Evolutionary conservation across 805 yeast species (phyloP).

Genomic region (Scheffersomyces spartinae): DNA sequence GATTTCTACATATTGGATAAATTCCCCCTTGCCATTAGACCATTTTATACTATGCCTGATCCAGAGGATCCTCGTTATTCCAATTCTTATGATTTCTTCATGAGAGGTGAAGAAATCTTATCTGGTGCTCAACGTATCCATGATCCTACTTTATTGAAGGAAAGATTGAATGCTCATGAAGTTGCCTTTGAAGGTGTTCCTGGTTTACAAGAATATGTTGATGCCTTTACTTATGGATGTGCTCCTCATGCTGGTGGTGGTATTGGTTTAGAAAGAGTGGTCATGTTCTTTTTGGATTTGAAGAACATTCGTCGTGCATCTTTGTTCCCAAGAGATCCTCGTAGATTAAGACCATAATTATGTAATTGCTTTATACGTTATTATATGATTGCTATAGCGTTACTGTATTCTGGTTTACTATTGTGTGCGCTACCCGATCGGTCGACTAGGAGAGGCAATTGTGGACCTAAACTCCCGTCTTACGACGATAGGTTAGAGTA

Average conservation of each 20-base stretch:
- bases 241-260: conserved; percentile 99
- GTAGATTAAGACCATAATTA: conserved; percentile 70
- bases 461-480: too few relatives aligned
- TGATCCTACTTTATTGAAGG: conserved; percentile 70
- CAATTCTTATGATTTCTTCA: conserved; percentile 97
- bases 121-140: conserved; percentile 99
- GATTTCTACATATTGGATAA: conserved; percentile 97
- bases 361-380: too few relatives aligned
- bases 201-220: conserved; percentile 84
- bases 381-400: too few relatives aligned
- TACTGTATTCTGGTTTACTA: too few relatives aligned
- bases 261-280: conserved; percentile 96
- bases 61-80: conserved; percentile 85
- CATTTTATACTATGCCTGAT: conserved; percentile 99
- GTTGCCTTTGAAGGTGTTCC: conserved; percentile 69
- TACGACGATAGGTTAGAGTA: too few relatives aligned
- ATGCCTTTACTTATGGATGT: conserved; percentile 90
- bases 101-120: conserved; percentile 98
- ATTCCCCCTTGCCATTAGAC: conserved; percentile 94
- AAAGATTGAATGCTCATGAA: conserved; percentile 76
- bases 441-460: too few relatives aligned
- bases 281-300: conserved; percentile 94
- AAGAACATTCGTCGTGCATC: conserved; percentile 98
- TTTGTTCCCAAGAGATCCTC: conserved; percentile 98
- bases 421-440: too few relatives aligned